phyloP scores from a whole-genome alignment of 2,329 filamentous ascomycete genomes.

The Stagonosporopsis tanaceti region DNA sequence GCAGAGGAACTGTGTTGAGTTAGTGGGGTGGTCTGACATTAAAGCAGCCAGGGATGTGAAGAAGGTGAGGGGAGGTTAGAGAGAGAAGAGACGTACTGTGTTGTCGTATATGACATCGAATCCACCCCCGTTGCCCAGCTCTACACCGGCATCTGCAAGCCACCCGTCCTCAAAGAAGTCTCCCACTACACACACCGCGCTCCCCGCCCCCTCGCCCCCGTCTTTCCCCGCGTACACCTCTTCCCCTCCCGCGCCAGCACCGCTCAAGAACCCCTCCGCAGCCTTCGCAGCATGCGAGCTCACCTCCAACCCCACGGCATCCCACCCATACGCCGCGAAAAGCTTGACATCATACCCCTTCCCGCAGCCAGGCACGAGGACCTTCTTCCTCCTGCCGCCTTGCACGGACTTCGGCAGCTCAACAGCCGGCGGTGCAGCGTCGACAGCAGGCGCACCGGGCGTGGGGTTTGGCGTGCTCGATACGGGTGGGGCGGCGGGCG shows the following conservation, averaged over 20 bases:
- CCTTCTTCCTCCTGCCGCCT: constrained; percentile 58
- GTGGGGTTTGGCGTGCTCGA: constrained; percentile 29
- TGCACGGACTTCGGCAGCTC: constrained; percentile 44
- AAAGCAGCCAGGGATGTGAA: background rate
- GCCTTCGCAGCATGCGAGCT: constrained; percentile 60
- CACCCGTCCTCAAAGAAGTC: constrained; percentile 74
- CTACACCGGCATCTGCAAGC: constrained; percentile 48
- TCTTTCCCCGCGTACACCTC: constrained; percentile 53
- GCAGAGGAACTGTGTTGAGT: constrained; percentile 63
- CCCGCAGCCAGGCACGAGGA: constrained; percentile 83
- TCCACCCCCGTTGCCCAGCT: constrained; percentile 19
- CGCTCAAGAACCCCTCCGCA: constrained; percentile 54
- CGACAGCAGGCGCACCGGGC: constrained; percentile 25
- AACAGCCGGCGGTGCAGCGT: constrained; percentile 32
- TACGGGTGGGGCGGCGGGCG: constrained; percentile 18
- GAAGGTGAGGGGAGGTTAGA: background rate
- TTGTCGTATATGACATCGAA: constrained; percentile 75
- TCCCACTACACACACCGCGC: constrained; percentile 64
- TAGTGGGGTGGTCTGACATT: background rate
- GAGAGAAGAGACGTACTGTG: constrained; percentile 56
- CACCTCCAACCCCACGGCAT: constrained; percentile 77
- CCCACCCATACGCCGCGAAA: constrained; percentile 76
- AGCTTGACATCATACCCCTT: constrained; percentile 82
- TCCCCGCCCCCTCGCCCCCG: constrained; percentile 59
- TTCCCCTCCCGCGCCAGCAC: constrained; percentile 31